Evolutionary conservation across 306 rosid species (phyloP).

Genomic region (barrel medic (Medicago truncatula)): DNA sequence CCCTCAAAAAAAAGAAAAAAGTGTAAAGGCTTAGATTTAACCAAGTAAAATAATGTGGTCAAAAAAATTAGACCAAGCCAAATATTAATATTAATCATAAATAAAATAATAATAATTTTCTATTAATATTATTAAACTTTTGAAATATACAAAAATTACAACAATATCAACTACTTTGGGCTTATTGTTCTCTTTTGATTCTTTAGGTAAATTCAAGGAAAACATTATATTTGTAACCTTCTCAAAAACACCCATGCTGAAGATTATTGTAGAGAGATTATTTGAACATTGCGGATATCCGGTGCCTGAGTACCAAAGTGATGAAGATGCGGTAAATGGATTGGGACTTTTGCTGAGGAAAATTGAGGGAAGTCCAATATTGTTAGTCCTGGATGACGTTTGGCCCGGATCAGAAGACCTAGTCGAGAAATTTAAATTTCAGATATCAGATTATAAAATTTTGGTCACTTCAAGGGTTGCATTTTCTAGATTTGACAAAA

Average conservation of each 20-base stretch:
- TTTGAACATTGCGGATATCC: slow-evolving; percentile 35
- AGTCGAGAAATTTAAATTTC: slow-evolving; percentile 46
- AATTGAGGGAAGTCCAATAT: slow-evolving; percentile 36
- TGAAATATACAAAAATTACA: too few species aligned
- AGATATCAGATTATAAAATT: slow-evolving; percentile 55
- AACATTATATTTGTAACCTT: slow-evolving; percentile 57
- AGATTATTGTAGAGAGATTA: slow-evolving; percentile 48
- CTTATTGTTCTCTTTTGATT: not conserved
- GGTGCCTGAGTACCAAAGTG: slow-evolving; percentile 39
- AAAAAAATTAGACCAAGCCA: too few species aligned
- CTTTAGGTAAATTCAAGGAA: slow-evolving; percentile 49
- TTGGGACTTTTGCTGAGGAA: slow-evolving; percentile 39
- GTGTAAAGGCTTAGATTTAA: too few species aligned
- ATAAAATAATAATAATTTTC: too few species aligned
- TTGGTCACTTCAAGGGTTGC: slow-evolving; percentile 67
- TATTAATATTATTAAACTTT: too few species aligned
- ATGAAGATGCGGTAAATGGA: slow-evolving; percentile 33
- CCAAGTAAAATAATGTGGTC: too few species aligned
- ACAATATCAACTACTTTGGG: too few species aligned
- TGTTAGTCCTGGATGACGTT: slow-evolving; percentile 71
- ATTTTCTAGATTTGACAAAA: slow-evolving; percentile 43
- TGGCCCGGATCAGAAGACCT: slow-evolving; percentile 66
- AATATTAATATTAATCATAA: too few species aligned
- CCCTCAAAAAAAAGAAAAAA: too few species aligned
- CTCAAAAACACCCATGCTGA: slow-evolving; percentile 51